These are phyloP conservation scores for Termitomyces sp. DNA, from an alignment of 768 basidiomycete species.

Conservation along the genomic window DNA sequence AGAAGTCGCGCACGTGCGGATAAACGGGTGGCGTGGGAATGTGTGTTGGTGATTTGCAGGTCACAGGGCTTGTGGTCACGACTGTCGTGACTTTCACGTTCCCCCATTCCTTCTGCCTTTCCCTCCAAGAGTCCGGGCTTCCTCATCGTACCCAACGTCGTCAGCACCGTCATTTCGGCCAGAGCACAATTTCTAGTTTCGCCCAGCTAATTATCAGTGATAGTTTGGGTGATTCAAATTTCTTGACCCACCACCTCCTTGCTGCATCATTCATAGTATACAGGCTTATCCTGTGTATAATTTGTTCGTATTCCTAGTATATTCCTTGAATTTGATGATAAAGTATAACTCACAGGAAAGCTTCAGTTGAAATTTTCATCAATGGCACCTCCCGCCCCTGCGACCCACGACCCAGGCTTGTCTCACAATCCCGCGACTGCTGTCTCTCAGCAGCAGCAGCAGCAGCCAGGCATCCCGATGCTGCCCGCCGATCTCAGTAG, in stretches of 20 bases:
- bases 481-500: conserved; percentile 22
- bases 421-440: conserved; percentile 27
- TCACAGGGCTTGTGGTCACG: conserved; percentile 26
- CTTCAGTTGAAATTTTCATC: neutral
- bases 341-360: neutral
- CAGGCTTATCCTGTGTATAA: neutral
- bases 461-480: conserved; percentile 20
- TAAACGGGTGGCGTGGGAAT: conserved; percentile 23
- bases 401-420: conserved; percentile 33
- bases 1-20: conserved; percentile 8
- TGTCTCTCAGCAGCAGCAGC: conserved; percentile 23
- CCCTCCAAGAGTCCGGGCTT: conserved; percentile 6
- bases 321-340: neutral
- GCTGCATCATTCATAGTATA: neutral
- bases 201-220: neutral
- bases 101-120: conserved; percentile 15
- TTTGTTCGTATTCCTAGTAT: conserved; percentile 1
- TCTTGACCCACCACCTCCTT: neutral
- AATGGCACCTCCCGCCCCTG: conserved; percentile 33
- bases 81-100: conserved; percentile 26
- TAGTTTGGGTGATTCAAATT: neutral
- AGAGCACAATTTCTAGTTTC: neutral
- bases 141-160: neutral
- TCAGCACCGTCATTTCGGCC: neutral
- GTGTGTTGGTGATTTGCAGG: conserved; percentile 17